Conservation (phyloP, 192 early-diverging fungal genomes). For the Phlyctochytrium planicorne region DNA sequence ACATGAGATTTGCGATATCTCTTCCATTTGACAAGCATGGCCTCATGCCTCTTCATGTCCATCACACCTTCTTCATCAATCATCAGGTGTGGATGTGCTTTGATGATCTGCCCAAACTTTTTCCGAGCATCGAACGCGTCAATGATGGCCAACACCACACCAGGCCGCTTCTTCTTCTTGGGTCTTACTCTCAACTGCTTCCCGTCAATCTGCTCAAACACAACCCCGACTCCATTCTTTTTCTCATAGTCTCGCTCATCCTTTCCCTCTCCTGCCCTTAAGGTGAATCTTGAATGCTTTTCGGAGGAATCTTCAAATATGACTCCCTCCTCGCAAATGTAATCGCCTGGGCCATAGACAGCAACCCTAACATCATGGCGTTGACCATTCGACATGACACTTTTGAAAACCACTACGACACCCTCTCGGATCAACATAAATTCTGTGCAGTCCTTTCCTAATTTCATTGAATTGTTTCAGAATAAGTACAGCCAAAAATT, state of each 20-base stretch:
- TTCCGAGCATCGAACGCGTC: not conserved
- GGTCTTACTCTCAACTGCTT: too few species aligned
- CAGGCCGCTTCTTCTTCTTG: too few species aligned
- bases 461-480: not conserved
- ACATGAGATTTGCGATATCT: too few species aligned
- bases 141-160: not conserved
- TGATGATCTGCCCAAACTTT: not conserved
- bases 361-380: not conserved
- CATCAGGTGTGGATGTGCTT: not conserved
- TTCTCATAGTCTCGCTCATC: not conserved
- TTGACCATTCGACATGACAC: not conserved
- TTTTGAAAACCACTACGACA: not conserved
- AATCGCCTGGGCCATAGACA: not conserved
- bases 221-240: not conserved
- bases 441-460: not conserved
- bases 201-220: too few species aligned
- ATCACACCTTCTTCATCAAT: not conserved
- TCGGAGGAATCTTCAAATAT: not conserved
- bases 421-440: constrained; percentile 1
- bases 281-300: not conserved
- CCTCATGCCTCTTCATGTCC: not conserved
- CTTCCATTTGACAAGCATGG: not conserved
- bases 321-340: not conserved
- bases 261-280: not conserved
- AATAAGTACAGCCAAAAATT: not conserved